Base-by-base conservation (phyloP, 2,329 filamentous ascomycete species). In the Aspergillus novoparasiticus region DNA sequence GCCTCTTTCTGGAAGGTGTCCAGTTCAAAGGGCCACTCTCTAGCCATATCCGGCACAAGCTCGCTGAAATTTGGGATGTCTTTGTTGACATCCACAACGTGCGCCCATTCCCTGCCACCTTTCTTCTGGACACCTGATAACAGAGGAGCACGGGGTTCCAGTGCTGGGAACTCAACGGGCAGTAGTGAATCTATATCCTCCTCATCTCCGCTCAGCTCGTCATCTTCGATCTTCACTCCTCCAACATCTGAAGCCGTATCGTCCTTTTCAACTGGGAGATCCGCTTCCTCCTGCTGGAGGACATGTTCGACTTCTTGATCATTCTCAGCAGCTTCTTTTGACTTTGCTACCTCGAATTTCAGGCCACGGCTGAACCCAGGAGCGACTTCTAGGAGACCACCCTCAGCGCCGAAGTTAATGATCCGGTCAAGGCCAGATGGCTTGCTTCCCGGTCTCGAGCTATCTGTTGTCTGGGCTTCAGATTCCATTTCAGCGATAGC, bases 1-100 rank as follows among this genome's bases (percentile, higher is more conserved):
- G 95, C 95, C 80, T 99, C 95, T 75, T 99, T 99, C 75, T 99
- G 95, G 80, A 99, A 99, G 0, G 91, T 97, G 72, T 99, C 95
- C 41, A 98, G 87, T 77, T 99, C 95, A 69, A 99, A 99, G 0
- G 94, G 94, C 92, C 94, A 99, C 67, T 96, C 91, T 67, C 90
- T 87, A 1, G 95, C 95, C 93, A 98, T 97, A 64, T 98, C 92
- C 0, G 95, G 95, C 9, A 99, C 94, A 43, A 99, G 83, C 65
- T 97, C 94, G 63, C 86, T 84, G 78, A 99, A 98, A 74, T 98
- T 98, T n/a, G 91, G 85, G 72, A 98, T 96, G 58, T 94, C 92
- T 64, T 93, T 88, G 72, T 94, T 94, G 70, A 98, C 90, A 76
- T 99, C 94, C 2, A 99, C 94, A 89, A 99, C 96, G 79, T 99